Evolutionary conservation across 768 basidiomycete genomes (phyloP).

Genomic region (Guyanaporus albipodus): DNA sequence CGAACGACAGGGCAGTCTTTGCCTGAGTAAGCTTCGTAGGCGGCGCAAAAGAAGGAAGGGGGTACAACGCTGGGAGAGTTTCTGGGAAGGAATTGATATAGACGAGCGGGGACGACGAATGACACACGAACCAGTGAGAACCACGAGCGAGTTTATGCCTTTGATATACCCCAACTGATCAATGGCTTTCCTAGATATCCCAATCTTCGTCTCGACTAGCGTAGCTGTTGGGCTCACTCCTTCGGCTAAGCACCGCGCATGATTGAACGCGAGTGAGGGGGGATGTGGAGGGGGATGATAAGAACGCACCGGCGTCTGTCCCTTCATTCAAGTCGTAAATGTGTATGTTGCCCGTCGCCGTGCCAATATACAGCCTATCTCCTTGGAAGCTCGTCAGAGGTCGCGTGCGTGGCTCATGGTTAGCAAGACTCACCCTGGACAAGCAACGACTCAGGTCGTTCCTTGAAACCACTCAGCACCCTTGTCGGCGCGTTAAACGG

Average conservation of each 20-base stretch:
- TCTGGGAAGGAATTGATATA: constrained; percentile 43
- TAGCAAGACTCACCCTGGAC: constrained; percentile 22
- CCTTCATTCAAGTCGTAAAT: constrained; percentile 45
- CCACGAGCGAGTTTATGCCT: constrained; percentile 80
- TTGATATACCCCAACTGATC: constrained; percentile 86
- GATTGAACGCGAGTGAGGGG: constrained; percentile 16
- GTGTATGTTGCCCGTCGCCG: constrained; percentile 50
- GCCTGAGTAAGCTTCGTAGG: constrained; percentile 71
- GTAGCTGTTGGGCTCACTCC: constrained; percentile 17
- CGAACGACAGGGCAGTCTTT: constrained; percentile 81
- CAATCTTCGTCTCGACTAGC: constrained; percentile 63
- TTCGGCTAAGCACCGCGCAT: constrained; percentile 4
- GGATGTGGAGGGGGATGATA: constrained; percentile 20
- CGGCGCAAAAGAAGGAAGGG: constrained; percentile 68
- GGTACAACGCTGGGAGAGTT: constrained; percentile 65
- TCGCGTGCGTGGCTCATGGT: background rate
- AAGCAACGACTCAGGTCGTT: constrained; percentile 33
- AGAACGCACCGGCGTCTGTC: constrained; percentile 37
- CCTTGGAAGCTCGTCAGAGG: constrained; percentile 32
- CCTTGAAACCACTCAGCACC: constrained; percentile 33
- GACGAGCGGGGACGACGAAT: background rate
- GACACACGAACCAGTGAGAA: constrained; percentile 67
- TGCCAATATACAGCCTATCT: constrained; percentile 60
- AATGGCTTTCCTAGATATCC: constrained; percentile 62
- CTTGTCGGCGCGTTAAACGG: constrained; percentile 28